Evolutionary conservation across 2,329 filamentous ascomycete species (phyloP), one percentile per base, ranked within the genome.

Genomic region (Paracoccidioides brasiliensis): DNA sequence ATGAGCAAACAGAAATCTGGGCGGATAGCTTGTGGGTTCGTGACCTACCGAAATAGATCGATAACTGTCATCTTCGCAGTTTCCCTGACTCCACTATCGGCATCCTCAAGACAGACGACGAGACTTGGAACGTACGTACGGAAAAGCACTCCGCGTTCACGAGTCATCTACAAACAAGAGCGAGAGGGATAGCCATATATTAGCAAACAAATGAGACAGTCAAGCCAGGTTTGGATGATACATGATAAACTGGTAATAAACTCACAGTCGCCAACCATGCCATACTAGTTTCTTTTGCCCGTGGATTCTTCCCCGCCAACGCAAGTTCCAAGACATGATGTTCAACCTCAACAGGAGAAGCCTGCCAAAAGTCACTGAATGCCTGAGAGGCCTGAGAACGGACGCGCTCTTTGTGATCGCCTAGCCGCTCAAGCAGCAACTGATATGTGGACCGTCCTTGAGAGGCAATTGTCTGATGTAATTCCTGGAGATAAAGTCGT

Each of bases 41-140:
- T 28, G 37, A 64, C 76, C 57, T 73, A 89, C 85, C 78, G 81
- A 72, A 96, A 96, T 37, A 97, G 79, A 60, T 93, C 87, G 57
- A 96, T 86, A 51, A 96, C 84, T 1, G 88, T 86, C 55, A 76
- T 76, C 73, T 93, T 95, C 59, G 90, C 89, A 41, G 81, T 80
- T 64, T 95, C 90, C 68, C 91, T 83, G 60, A 96, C 90, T 70
- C 83, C 84, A 52, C 86, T 85, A 68, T 95, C 91, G 8, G 90
- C 86, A 69, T 96, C 90, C 71, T 96, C 91, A 44, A 96, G 79
- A 61, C 93, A 80, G 55, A 88, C 85, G 74, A 96, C 91, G 43
- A 96, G 78, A 9, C 80, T 79, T 2, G 88, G 85, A 1, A 95
- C 90, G 67, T 94, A 95, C 64, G 76, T 76, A 59, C 88, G 85